Percentiles rank a stretch among this genome's conserved stretches.
Evolutionary conservation across 495 filamentous ascomycete genomes (phyloP).

Genomic region (Melanomma pulvis-pyrius): DNA sequence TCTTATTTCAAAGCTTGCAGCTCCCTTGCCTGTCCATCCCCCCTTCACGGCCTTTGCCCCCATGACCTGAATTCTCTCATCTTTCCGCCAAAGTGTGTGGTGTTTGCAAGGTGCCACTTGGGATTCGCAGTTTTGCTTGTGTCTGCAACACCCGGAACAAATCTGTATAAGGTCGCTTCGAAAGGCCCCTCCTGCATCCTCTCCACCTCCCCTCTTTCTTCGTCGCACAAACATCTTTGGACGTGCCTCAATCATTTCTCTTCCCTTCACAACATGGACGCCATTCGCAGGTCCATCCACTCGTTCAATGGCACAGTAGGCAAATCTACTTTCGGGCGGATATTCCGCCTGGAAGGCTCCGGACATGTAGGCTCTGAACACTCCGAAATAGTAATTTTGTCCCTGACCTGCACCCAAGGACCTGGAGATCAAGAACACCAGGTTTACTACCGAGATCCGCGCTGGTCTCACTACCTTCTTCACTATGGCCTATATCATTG

Average conservation of each 20-base stretch:
- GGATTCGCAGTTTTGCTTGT: background rate
- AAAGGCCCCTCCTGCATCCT: background rate
- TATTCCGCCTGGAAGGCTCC: slow-evolving; percentile 73
- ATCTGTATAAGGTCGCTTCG: slow-evolving; percentile 9
- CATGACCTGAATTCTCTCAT: slow-evolving; percentile 4
- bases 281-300: slow-evolving; percentile 13
- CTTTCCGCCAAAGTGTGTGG: background rate
- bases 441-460: slow-evolving; percentile 79
- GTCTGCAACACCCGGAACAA: background rate
- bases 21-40: slow-evolving; percentile 18
- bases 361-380: slow-evolving; percentile 59
- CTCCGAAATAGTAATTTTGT: background rate
- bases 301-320: slow-evolving; percentile 31
- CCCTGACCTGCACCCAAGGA: slow-evolving; percentile 44
- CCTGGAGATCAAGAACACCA: slow-evolving; percentile 68
- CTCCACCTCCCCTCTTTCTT: background rate
- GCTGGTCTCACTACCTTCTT: slow-evolving; percentile 83
- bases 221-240: background rate
- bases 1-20: slow-evolving; percentile 21
- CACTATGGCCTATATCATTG: slow-evolving; percentile 82
- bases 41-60: background rate
- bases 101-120: background rate
- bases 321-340: slow-evolving; percentile 38
- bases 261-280: slow-evolving; percentile 24
- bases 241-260: background rate